Conservation (phyloP, 768 basidiomycete genomes). For the Amanita thiersii region DNA sequence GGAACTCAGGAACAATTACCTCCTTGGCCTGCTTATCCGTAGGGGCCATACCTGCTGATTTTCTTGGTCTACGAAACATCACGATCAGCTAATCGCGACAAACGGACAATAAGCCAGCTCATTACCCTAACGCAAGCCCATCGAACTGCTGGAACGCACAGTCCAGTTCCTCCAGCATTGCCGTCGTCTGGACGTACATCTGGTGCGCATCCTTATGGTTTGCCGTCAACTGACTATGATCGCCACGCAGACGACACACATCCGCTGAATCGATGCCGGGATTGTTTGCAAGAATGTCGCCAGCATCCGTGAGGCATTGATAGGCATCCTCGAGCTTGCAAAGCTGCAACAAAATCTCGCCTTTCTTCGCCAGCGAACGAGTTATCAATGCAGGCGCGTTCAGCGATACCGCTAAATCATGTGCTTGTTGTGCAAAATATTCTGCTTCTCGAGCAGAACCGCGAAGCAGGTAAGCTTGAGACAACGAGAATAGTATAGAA, state of each 20-base stretch:
- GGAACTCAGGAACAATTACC: constrained; percentile 48
- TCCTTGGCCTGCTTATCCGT: constrained; percentile 26
- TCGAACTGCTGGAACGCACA: constrained; percentile 46
- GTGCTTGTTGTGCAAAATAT: constrained; percentile 74
- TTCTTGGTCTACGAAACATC: constrained; percentile 27
- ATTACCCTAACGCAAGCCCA: constrained; percentile 32
- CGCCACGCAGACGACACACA: constrained; percentile 46
- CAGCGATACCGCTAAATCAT: constrained; percentile 61
- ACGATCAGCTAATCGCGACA: background rate
- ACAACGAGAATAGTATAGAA: constrained; percentile 54
- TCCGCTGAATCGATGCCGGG: constrained; percentile 52
- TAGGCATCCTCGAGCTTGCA: constrained; percentile 51
- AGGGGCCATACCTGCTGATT: constrained; percentile 32
- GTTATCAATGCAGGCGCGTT: constrained; percentile 58
- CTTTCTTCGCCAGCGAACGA: constrained; percentile 58
- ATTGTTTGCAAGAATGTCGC: constrained; percentile 34
- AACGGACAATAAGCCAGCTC: background rate
- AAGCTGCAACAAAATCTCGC: constrained; percentile 63
- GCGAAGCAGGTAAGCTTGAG: constrained; percentile 54
- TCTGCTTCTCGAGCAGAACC: constrained; percentile 83
- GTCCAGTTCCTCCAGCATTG: constrained; percentile 57
- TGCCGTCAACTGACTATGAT: constrained; percentile 35
- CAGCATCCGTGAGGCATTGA: constrained; percentile 43
- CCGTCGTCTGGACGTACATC: constrained; percentile 47
- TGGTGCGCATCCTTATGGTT: constrained; percentile 38